phyloP scores from a whole-genome alignment of 2,329 filamentous ascomycete species.

The Gnomoniopsis smithogilvyi region DNA sequence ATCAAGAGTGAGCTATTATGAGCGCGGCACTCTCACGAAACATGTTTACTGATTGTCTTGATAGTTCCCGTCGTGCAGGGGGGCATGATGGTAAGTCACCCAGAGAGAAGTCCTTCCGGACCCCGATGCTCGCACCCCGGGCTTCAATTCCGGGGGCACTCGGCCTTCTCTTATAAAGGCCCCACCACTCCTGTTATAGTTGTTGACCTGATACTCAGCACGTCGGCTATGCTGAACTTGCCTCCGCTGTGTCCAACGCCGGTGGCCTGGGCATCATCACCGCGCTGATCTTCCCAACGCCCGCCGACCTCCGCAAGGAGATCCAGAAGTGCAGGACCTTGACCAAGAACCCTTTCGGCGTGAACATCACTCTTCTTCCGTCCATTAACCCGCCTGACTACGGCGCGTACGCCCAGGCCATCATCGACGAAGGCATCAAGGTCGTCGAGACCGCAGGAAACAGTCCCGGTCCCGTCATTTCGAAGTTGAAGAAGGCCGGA shows the following conservation, averaged over 20 bases:
- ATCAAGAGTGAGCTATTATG: conserved; percentile 13
- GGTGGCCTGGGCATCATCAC: conserved; percentile 81
- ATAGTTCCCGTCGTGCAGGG: conserved; percentile 79
- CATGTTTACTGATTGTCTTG: conserved; percentile 22
- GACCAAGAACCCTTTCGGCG: conserved; percentile 78
- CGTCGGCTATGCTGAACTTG: conserved; percentile 77
- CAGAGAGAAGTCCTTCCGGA: neutral
- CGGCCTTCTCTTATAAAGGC: neutral
- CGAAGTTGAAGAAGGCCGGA: conserved; percentile 71
- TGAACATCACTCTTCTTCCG: conserved; percentile 93
- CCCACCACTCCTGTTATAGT: neutral
- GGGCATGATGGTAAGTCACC: conserved; percentile 56
- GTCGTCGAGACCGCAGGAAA: conserved; percentile 67
- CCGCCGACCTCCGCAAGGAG: conserved; percentile 88
- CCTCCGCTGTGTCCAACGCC: conserved; percentile 75
- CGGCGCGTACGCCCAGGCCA: conserved; percentile 81
- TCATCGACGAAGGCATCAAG: conserved; percentile 88
- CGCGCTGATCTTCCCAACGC: conserved; percentile 87
- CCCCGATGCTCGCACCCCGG: neutral
- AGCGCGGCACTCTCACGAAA: neutral
- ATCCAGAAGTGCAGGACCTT: conserved; percentile 82
- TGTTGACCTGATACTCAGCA: conserved; percentile 43
- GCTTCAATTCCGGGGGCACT: neutral
- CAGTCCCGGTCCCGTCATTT: conserved; percentile 84
- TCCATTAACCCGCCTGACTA: conserved; percentile 90